Base-by-base conservation (phyloP, 768 basidiomycete genomes). In the Tubosaeta brunneosetosa region DNA sequence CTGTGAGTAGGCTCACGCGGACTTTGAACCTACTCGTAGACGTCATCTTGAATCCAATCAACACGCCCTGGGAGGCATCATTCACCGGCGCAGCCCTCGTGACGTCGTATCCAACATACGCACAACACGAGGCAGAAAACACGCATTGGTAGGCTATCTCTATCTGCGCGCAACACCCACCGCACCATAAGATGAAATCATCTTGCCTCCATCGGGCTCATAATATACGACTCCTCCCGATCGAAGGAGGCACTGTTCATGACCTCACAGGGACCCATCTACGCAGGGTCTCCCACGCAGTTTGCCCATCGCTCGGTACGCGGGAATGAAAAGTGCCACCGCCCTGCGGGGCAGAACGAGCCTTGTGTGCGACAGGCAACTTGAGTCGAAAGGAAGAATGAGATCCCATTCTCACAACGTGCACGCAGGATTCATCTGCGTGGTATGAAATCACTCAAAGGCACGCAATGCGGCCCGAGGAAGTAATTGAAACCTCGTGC, bases 401-500 rank as follows among this genome's bases (percentile, higher is more conserved):
- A 41, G 40, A 59, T 49, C 49, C 44, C 17, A 11, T 51, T 53
- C 22, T 12, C 9, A 40, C 55, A 50, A 61, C 60, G 53, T 59
- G 58, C 19, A 54, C 32, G 50, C 48, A 46, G 33, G 46, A 14
- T 17, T 44, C 38, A 40, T 52, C 36, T 44, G 36, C 43, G 16
- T 29, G 40, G 34, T 13, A 36, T 36, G 25, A 42, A 51, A 58
- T 53, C 47, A 54, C 44, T 47, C 41, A 42, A 13, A 61, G 56
- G 46, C 6, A 58, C 59, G 26, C 51, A 51, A 33, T 49, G 34
- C 60, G 58, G 61, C 52, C 61, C 55, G 55, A 48, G 61, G 53
- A 48, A 47, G 54, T 48, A 53, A 53, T 55, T 61, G 41, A 52
- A 54, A 56, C 49, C 60, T 62, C 61, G 61, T 62, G 60, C 57